Percentiles rank a stretch among this genome's conserved stretches.
Conservation (phyloP, 139 green algal genomes). For the Ettlia oleoabundans region DNA sequence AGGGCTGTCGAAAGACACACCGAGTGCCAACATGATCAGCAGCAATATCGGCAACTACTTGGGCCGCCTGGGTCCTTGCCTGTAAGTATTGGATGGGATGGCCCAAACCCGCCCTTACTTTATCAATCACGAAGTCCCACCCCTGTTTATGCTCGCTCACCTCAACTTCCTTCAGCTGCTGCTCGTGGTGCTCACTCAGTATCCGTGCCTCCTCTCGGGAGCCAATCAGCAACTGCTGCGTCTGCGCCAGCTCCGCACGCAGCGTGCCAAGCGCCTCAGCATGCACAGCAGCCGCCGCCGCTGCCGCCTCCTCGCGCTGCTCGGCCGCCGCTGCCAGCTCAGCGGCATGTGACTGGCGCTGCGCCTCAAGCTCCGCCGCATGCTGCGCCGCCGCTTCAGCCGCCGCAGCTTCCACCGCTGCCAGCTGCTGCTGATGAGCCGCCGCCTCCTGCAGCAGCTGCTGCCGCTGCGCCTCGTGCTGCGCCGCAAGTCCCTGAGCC, state of each 20-base stretch:
- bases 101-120: no score
- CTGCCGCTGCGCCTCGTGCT: conserved; percentile 21
- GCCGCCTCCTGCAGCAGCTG: not conserved
- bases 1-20: no score
- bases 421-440: conserved; percentile 17
- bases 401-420: not conserved
- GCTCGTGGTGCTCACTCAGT: conserved; percentile 42
- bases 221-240: conserved; percentile 30
- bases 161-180: conserved; percentile 22
- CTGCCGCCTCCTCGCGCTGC: not conserved
- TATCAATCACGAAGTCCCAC: no score
- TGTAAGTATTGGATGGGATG: no score
- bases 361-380: not conserved
- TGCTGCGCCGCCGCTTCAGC: not conserved
- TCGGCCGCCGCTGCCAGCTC: not conserved
- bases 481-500: not conserved
- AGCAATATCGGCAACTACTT: not conserved
- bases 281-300: not conserved
- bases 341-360: not conserved
- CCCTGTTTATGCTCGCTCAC: no score
- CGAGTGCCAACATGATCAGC: no score
- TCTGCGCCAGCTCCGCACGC: conserved; percentile 13
- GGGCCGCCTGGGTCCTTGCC: not conserved
- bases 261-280: conserved; percentile 1
- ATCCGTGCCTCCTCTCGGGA: conserved; percentile 17